Evolutionary conservation across 371 early-diverging fungal species (phyloP).

Genomic region (Mortierella sp.): DNA sequence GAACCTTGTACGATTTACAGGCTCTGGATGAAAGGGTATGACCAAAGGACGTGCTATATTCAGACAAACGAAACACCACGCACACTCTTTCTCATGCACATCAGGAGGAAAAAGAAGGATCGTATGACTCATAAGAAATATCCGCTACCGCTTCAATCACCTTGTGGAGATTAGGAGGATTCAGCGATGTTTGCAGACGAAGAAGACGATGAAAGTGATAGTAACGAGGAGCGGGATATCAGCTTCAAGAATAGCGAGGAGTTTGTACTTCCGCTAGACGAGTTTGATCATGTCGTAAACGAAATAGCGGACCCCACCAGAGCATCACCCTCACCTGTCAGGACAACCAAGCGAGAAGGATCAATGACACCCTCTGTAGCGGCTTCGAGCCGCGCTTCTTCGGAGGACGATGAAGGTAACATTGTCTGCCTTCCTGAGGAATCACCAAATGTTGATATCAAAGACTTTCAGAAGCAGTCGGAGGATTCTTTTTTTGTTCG

Average conservation of each 20-base stretch:
- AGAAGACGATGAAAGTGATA: conserved; percentile 32
- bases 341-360: conserved; percentile 59
- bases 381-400: conserved; percentile 64
- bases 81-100: not conserved
- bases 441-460: too few relatives aligned
- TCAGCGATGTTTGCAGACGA: conserved; percentile 34
- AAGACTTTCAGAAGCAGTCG: too few relatives aligned
- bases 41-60: too few relatives aligned
- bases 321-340: conserved; percentile 61
- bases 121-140: not conserved
- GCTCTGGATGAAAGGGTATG: conserved; percentile 68
- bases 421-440: too few relatives aligned
- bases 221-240: conserved; percentile 56
- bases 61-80: not conserved
- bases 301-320: conserved; percentile 61
- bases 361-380: conserved; percentile 67
- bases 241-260: conserved; percentile 58
- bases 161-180: conserved; percentile 24
- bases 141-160: not conserved
- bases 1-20: conserved; percentile 63
- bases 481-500: too few relatives aligned
- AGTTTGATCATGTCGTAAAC: conserved; percentile 67
- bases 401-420: conserved; percentile 69
- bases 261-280: conserved; percentile 65
- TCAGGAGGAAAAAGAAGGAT: too few relatives aligned